phyloP scores from a whole-genome alignment of 2,329 filamentous ascomycete genomes.

The Monilinia vaccinii-corymbosi region DNA sequence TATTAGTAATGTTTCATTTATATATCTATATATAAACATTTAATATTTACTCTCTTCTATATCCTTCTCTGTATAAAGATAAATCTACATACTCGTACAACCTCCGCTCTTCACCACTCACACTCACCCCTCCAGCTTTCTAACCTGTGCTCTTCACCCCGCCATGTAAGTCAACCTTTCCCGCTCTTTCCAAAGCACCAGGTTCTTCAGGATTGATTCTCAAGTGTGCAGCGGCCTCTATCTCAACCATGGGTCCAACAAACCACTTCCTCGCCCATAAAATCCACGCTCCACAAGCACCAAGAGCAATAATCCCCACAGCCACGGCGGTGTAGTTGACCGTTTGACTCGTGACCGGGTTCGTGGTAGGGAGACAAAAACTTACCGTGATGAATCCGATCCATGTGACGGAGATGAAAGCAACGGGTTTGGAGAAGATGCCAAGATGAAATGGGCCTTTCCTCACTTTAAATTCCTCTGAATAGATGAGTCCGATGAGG shows the following conservation, averaged over 20 bases:
- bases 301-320: slow-evolving; percentile 45
- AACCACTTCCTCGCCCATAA: slow-evolving; percentile 47
- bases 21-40: too few relatives aligned
- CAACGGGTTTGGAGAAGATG: slow-evolving; percentile 37
- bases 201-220: slow-evolving; percentile 36
- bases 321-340: slow-evolving; percentile 52
- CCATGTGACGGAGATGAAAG: slow-evolving; percentile 40
- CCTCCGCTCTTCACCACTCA: not conserved
- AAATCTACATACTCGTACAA: not conserved
- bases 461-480: slow-evolving; percentile 37
- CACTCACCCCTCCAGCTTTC: not conserved
- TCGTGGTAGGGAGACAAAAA: slow-evolving; percentile 47
- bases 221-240: slow-evolving; percentile 39
- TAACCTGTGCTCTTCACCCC: not conserved
- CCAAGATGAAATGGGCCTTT: slow-evolving; percentile 49
- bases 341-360: slow-evolving; percentile 47
- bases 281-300: slow-evolving; percentile 40
- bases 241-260: slow-evolving; percentile 44
- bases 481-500: slow-evolving; percentile 44
- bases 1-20: too few relatives aligned
- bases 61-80: not conserved
- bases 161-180: not conserved
- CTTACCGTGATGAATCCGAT: slow-evolving; percentile 46
- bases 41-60: not conserved
- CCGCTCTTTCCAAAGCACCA: slow-evolving; percentile 21